Base-by-base conservation (phyloP, 2,329 filamentous ascomycete genomes). In the Aspergillus fijiensis region DNA sequence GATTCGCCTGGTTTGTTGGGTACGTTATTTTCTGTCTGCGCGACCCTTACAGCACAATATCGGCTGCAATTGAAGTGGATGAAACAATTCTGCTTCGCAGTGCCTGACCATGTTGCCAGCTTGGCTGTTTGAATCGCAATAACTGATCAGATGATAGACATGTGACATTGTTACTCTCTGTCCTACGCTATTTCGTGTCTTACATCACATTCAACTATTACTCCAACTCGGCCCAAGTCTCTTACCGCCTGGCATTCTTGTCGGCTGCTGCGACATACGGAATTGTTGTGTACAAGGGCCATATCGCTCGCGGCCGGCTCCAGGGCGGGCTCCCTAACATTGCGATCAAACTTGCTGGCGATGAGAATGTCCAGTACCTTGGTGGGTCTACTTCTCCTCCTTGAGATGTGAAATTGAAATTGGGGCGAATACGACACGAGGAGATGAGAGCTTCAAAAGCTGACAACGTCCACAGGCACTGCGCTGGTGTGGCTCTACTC, bases 351-450 rank as follows among this genome's bases (percentile, higher is more conserved):
- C 81, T 96, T 66, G 82, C 89, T 59, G 83, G 87, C 12, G 95
- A 99, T 76, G 95, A 99, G 84, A 99, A 99, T 78, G 91, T 99
- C 55, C 95, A 98, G 79, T 99, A 99, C 76, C 85, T 99, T 63
- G 83, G 95, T 98, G 85, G 75, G 92, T 76, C 33, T 35, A 5
- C 10, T 35, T 12, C 4, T 6, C 2, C 33, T 5, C 14, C 14
- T 35, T 16, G 33, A 16, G 33, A 12, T 12, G 4, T 35, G 12
- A 16, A 35, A 16, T 5, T 5, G 3, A 35, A 6, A 39, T 14
- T 23, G 5, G 5, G 49, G 29, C 21, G 14, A 57, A 29, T 29
- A 10, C 7, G 27, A 29, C 27, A 29, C 27, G 5, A 29, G 27
- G 27, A 29, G 7, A 29, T 29, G 27, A 29, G 7, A 7, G 27